Base-by-base conservation (phyloP, 768 basidiomycete species). In the Naganishia friedmannii region DNA sequence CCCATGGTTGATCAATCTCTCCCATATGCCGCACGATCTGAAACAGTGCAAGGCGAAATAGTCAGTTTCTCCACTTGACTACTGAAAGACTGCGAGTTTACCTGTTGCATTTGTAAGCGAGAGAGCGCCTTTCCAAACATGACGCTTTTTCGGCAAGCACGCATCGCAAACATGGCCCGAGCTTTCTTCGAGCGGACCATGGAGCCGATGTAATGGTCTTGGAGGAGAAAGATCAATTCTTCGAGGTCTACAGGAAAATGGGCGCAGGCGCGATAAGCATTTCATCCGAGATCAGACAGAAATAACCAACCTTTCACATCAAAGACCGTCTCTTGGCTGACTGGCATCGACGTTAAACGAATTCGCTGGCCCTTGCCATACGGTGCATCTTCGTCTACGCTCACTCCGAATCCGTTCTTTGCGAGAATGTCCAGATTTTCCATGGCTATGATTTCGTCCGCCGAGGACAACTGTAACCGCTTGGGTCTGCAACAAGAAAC, bases 151-250 rank as follows among this genome's bases (percentile, higher is more conserved):
- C 95, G 81, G 81, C 96, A 99, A 0, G 96, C 96, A 42, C 94
- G 86, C 86, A 89, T 91, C 0, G 96, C 96, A 77, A 99, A 97
- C 94, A 99, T 97, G 5, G 88, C 85, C 19, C 93, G 86, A 19
- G 91, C 92, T 80, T 98, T 98, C 19, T 90, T 89, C 77, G 93
- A 96, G 26, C 96, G 85, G 0, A 96, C 91, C 86, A 92, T 90
- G 75, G 89, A 87, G 1, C 91, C 90, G 0, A 84, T 80, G 0
- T 92, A 88, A 9, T 85, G 84, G 75, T 94, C 90, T 45, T 87
- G 87, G 82, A 99, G 84, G 17, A 95, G 83, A 74, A 94, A 88
- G 28, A 99, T 85, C 10, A 99, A 85, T 76, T 98, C 96, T 80
- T 95, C 94, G 21, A 98, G 84, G 80, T 98, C 94, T 95, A 76